These are phyloP conservation scores for Beta lomatogona DNA, from an alignment of 179 eudicot genomes.

Conservation along the genomic window DNA sequence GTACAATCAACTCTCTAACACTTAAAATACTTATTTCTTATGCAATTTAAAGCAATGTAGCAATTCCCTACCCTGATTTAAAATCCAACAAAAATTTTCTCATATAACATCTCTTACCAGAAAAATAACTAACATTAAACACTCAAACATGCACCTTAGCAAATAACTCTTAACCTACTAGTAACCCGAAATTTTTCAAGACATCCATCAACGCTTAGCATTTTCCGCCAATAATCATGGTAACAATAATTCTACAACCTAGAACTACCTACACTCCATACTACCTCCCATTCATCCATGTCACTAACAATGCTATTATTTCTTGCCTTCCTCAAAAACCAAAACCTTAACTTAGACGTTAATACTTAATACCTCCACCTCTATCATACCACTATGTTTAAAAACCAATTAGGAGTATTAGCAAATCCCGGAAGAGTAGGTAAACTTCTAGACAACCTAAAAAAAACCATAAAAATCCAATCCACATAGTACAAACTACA, in stretches of 20 bases:
- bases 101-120: too few species aligned
- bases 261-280: background rate
- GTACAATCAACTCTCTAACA: too few species aligned
- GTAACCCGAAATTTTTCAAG: too few species aligned
- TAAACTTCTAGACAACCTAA: background rate
- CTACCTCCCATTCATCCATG: background rate
- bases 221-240: too few species aligned
- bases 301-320: background rate
- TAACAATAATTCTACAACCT: background rate
- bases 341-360: conserved; percentile 10
- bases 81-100: too few species aligned
- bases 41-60: too few species aligned
- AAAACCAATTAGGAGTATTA: background rate
- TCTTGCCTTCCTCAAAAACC: background rate
- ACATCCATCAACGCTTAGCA: too few species aligned
- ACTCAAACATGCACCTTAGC: too few species aligned
- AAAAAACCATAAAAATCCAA: background rate
- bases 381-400: background rate
- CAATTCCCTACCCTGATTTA: too few species aligned
- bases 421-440: conserved; percentile 19
- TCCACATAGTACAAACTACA: background rate
- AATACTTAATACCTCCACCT: background rate
- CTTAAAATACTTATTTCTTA: too few species aligned
- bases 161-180: too few species aligned
- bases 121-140: too few species aligned